Percentiles rank a stretch among this genome's conserved stretches.
Conservation (phyloP, 257 asterid genomes). For the Solanum virginianum region DNA sequence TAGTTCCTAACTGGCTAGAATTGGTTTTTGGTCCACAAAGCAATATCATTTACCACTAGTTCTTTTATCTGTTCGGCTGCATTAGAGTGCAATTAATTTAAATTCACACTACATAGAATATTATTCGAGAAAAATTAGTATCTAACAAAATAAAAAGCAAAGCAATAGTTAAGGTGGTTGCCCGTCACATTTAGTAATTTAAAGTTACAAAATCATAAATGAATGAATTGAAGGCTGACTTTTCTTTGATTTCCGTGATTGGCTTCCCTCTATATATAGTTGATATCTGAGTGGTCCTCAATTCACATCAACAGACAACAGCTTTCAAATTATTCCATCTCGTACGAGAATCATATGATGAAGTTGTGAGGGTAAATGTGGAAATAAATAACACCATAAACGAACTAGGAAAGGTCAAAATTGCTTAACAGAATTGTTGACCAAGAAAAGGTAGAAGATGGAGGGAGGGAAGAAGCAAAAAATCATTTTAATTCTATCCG, state of each 20-base stretch:
- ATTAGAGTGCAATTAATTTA: too few relatives aligned
- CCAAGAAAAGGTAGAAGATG: background rate
- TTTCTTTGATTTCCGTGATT: background rate
- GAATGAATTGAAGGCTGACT: background rate
- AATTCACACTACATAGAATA: too few relatives aligned
- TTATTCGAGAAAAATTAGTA: too few relatives aligned
- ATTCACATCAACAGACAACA: background rate
- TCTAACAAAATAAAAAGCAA: background rate
- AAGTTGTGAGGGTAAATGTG: background rate
- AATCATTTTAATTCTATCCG: background rate
- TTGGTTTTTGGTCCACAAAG: background rate
- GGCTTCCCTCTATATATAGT: background rate
- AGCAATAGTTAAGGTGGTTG: background rate
- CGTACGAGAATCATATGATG: background rate
- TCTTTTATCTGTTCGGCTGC: too few relatives aligned
- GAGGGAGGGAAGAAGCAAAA: background rate
- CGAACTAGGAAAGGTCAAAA: background rate
- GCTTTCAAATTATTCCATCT: background rate
- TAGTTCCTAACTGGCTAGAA: background rate
- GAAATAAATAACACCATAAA: background rate
- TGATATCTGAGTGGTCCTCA: background rate
- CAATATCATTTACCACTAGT: background rate
- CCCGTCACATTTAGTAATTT: background rate
- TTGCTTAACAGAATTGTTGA: background rate
- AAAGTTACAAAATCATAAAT: background rate